Evolutionary conservation across 805 yeast genomes (phyloP).

Genomic region (Lipomyces chichibuensis): DNA sequence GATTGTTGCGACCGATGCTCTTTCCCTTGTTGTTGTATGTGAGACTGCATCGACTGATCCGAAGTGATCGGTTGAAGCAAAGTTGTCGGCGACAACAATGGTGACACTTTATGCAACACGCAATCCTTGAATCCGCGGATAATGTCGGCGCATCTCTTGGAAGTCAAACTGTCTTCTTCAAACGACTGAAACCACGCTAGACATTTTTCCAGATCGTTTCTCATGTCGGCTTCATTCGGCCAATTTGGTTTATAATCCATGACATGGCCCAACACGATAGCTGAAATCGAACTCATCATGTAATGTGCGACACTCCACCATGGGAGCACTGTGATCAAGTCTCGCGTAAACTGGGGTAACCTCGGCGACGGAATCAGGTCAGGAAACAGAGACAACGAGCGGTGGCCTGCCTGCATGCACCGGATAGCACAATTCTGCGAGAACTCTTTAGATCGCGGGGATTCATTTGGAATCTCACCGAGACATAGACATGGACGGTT

Average conservation of each 20-base stretch:
- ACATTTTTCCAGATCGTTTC: slow-evolving; percentile 17
- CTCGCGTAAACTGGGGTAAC: neutral
- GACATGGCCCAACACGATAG: slow-evolving; percentile 23
- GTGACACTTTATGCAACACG: slow-evolving; percentile 1
- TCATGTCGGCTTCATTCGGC: slow-evolving; percentile 8
- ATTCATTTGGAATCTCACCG: slow-evolving; percentile 23
- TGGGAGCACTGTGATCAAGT: slow-evolving; percentile 12
- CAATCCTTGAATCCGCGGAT: slow-evolving; percentile 1
- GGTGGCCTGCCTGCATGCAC: slow-evolving; percentile 28
- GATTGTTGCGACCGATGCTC: neutral
- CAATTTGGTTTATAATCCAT: slow-evolving; percentile 5
- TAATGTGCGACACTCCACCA: slow-evolving; percentile 25
- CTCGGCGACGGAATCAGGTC: neutral
- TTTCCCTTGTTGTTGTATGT: neutral
- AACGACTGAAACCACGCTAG: neutral
- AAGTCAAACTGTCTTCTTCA: neutral
- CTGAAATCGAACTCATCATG: slow-evolving; percentile 26
- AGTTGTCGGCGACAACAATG: neutral
- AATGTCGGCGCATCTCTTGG: slow-evolving; percentile 9
- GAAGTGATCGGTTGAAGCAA: neutral
- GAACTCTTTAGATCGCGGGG: slow-evolving; percentile 17
- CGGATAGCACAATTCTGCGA: slow-evolving; percentile 9
- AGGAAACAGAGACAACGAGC: slow-evolving; percentile 13
- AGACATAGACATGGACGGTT: slow-evolving; percentile 28
- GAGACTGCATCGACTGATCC: neutral